Conservation (phyloP, 1,284 basidiomycete species). For the Cryptococcus sp. region DNA sequence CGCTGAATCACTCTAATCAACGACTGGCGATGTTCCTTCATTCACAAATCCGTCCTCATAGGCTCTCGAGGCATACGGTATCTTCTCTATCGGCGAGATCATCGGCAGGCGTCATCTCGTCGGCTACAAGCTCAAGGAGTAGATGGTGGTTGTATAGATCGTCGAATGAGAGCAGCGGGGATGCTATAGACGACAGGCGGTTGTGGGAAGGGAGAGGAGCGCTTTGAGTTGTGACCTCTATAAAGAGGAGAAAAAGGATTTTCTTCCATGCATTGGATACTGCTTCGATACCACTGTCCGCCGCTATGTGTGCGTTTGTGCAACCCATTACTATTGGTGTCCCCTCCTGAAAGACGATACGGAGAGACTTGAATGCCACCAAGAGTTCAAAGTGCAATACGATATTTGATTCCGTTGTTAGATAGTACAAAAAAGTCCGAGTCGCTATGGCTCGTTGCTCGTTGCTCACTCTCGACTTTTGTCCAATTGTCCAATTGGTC, state of each 20-base stretch:
- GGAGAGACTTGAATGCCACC: conserved; percentile 1
- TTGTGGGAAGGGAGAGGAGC: neutral
- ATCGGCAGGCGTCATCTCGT: conserved; percentile 78
- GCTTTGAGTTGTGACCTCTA: neutral
- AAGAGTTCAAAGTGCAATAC: neutral
- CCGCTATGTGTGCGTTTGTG: too few relatives aligned
- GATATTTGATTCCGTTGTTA: conserved; percentile 10
- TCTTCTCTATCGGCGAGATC: conserved; percentile 83
- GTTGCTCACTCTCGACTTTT: too few relatives aligned
- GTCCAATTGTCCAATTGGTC: too few relatives aligned
- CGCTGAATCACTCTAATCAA: neutral
- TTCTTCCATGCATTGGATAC: neutral
- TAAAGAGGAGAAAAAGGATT: neutral
- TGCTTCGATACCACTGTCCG: too few relatives aligned
- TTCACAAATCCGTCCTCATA: conserved; percentile 23
- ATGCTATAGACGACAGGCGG: too few relatives aligned
- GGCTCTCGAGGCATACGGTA: conserved; percentile 60
- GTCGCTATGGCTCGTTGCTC: too few relatives aligned
- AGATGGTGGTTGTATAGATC: conserved; percentile 13
- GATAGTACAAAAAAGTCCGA: too few relatives aligned
- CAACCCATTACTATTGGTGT: neutral
- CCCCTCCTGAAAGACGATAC: neutral
- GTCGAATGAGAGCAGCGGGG: neutral
- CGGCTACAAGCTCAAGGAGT: conserved; percentile 67
- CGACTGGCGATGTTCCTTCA: neutral